Evolutionary conservation across 345 rosid species (phyloP).

Genomic region (Eucalyptus guilfoylei): DNA sequence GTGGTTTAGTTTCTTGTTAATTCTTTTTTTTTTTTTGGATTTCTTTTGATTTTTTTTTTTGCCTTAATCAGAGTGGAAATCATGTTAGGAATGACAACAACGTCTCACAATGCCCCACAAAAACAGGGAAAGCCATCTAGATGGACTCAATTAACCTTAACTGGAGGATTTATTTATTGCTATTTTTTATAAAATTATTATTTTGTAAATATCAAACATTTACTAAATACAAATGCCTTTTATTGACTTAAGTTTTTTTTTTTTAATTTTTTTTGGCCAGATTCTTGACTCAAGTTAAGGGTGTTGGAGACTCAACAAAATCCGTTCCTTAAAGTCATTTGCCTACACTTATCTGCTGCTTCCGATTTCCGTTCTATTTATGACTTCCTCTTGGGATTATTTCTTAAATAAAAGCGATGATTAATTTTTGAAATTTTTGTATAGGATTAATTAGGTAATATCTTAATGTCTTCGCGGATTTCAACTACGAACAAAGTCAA

Average conservation of each 20-base stretch:
- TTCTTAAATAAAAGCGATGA: background rate
- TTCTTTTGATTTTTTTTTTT: background rate
- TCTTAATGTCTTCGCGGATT: background rate
- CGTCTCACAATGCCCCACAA: background rate
- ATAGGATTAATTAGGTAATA: background rate
- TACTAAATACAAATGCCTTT: background rate
- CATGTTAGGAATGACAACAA: background rate
- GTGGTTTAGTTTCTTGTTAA: background rate
- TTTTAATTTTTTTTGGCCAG: background rate
- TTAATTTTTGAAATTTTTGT: background rate
- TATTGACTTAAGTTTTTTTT: background rate
- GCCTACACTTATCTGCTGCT: background rate
- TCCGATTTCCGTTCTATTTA: background rate
- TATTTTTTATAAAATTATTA: background rate
- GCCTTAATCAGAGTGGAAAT: background rate
- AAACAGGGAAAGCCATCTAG: background rate
- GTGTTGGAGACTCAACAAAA: background rate
- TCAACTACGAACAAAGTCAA: background rate
- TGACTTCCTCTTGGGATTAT: background rate
- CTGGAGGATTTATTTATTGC: rapidly evolving
- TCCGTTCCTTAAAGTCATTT: background rate
- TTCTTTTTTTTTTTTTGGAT: background rate
- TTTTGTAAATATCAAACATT: background rate
- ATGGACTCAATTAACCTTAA: background rate
- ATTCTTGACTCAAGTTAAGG: background rate